Evolutionary conservation across 106 monocot genomes (phyloP), one percentile per base, ranked within the genome.

Genomic region (Dendrobium nobile): DNA sequence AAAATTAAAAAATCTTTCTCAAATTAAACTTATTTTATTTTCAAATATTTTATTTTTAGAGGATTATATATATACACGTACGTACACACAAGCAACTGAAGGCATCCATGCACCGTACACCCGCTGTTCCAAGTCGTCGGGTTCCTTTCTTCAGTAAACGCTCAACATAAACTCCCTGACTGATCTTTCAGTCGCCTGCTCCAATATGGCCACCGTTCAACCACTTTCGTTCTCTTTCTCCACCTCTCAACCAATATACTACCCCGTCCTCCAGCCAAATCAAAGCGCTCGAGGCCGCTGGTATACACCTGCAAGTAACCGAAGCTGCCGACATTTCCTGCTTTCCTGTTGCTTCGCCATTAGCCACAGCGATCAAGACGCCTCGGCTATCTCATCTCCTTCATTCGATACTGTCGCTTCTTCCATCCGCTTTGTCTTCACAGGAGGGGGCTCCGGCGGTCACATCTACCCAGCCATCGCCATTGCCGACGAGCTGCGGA

Each of bases 401-500:
- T 17, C 41, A 43, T 65, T 65, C 43, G 27, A 45, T 9, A 26
- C 59, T 9, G 17, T 31, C 80, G 19, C 67, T 56, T 15, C 77
- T 40, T 43, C 20, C n/a, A 77, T 83, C 67, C 89, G 92, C 59
- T 79, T 88, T 16, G 90, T 75, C 41, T 84, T 95, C 81, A 74
- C 92, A 24, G 88, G 88, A 13, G 92, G 92, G 37, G 90, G 88
- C 72, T 77, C 88, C 40, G 90, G 92, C 17, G 88, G 92, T 56
- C 95, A 92, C 79, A 80, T 92, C 73, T 95, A 90, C 90, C 86
- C 92, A 0, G 88, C 92, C 56, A 92, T 95, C 84, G 95, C 92
- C 16, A 88, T 95, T 77, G 95, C 95, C 77, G 95, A 95, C 80
- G 88, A 88, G 75, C 72, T 95, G 81, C 75, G 54, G 54, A 40